Base-by-base conservation (phyloP, 345 rosid species). In the Litchi chinensis region DNA sequence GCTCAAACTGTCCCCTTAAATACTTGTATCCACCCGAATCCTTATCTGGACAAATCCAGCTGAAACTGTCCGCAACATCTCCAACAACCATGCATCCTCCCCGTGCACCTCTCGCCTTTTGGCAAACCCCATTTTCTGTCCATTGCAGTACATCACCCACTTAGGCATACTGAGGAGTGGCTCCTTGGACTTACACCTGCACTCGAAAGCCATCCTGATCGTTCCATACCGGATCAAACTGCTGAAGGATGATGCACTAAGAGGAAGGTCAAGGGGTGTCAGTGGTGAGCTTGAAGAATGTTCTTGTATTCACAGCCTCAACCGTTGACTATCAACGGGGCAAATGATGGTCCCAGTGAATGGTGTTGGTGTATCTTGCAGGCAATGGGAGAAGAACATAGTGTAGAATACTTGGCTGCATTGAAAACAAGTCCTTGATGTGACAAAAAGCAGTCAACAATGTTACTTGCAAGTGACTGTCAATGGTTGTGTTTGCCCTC, bases 1-100 rank as follows among this genome's bases (percentile, higher is more conserved):
- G 32, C 76, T 82, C 79, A 50, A 82, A 85, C 71, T 85, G 81
- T 4, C 81, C 84, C 48, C 82, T 81, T 69, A 84, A 32, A 69
- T 81, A 79, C 76, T 78, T 84, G 50, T 24, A 54, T 40, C 76
- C 76, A 18, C 76, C 77, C 3, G 71, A 8, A 50, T 76, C 79
- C 67, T 65, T 62, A 2, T 62, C 75, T 0, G 60, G 76, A 73
- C 76, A 19, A 16, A 79, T 16, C 83, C 87, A n/a, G 83, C 16
- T 0, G 79, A 68, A 52, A 84, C 79, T 18, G 73, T 24, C 52
- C 37, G 48, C 67, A 77, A 56, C 81, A 40, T 79, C 76, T 72
- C 71, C 32, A 82, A n/a, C 77, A 77, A 22, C 70, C 5, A 39
- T 19, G 66, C 67, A 39, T 84, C 87, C 44, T 54, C 10, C n/a